These are phyloP conservation scores for Annulohypoxylon bovei DNA, from an alignment of 495 filamentous ascomycete genomes.

Conservation along the genomic window DNA sequence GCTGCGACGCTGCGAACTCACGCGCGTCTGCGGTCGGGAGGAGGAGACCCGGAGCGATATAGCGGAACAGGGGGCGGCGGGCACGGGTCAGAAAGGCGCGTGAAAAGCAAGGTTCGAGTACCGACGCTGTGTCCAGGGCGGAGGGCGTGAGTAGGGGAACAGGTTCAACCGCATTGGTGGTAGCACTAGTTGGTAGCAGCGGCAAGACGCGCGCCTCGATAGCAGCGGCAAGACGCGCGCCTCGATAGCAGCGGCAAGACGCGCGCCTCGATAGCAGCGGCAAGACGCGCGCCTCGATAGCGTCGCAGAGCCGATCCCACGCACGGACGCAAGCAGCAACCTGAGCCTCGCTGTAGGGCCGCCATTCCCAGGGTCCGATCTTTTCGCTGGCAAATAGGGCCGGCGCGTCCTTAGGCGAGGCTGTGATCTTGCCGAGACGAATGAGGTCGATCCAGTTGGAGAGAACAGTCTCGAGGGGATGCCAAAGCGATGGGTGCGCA, in stretches of 20 bases:
- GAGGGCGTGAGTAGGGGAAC: slow-evolving; percentile 37
- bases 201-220: too few species aligned
- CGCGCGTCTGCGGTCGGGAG: slow-evolving; percentile 43
- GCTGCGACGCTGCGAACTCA: slow-evolving; percentile 40
- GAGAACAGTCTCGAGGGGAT: slow-evolving; percentile 53
- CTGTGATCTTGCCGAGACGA: slow-evolving; percentile 46
- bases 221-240: too few species aligned
- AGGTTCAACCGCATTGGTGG: not conserved
- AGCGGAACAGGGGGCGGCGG: slow-evolving; percentile 48
- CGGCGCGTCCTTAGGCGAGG: slow-evolving; percentile 25
- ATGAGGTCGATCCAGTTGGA: slow-evolving; percentile 51
- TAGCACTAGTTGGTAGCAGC: not conserved
- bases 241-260: too few species aligned
- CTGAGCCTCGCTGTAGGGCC: slow-evolving; percentile 37
- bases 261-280: too few species aligned
- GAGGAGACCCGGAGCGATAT: slow-evolving; percentile 50
- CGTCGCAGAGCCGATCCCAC: slow-evolving; percentile 32
- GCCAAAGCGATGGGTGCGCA: slow-evolving; percentile 41
- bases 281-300: slow-evolving; percentile 37
- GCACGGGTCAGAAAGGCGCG: slow-evolving; percentile 45
- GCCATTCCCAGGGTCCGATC: slow-evolving; percentile 40
- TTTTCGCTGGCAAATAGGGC: slow-evolving; percentile 31
- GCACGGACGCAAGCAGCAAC: slow-evolving; percentile 26
- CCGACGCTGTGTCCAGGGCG: slow-evolving; percentile 45
- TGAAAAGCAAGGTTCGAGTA: slow-evolving; percentile 47